These are phyloP conservation scores for Neurospora sp. DNA, from an alignment of 495 filamentous ascomycete species.

Conservation along the genomic window DNA sequence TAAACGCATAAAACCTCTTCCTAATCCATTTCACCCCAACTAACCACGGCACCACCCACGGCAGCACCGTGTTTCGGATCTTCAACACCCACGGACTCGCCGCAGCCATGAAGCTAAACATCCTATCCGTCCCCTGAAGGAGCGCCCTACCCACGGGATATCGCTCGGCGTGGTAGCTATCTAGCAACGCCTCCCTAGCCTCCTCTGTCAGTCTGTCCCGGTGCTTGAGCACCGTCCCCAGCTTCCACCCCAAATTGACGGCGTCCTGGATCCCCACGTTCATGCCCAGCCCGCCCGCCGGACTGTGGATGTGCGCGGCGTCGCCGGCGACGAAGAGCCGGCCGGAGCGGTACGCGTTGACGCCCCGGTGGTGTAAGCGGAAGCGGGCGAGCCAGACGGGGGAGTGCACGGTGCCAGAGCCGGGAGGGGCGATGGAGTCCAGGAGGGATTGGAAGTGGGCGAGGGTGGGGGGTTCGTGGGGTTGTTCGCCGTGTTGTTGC, in stretches of 20 bases:
- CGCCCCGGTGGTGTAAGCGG: conserved; percentile 27
- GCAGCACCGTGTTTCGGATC: conserved; percentile 24
- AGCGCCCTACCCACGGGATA: conserved; percentile 25
- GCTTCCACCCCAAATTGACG: conserved; percentile 50
- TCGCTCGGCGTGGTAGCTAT: conserved; percentile 32
- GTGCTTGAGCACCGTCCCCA: conserved; percentile 24
- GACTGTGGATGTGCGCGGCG: conserved; percentile 49
- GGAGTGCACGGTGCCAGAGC: conserved; percentile 23
- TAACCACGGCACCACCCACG: conserved; percentile 26
- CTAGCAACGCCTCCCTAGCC: conserved; percentile 15
- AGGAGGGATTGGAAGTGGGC: conserved; percentile 22
- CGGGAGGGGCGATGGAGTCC: conserved; percentile 18
- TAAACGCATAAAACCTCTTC: conserved; percentile 20
- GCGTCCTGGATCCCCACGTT: conserved; percentile 53
- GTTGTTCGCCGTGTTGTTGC: neutral
- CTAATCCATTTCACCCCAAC: conserved; percentile 8
- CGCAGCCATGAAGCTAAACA: conserved; percentile 28
- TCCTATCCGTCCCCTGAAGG: conserved; percentile 24
- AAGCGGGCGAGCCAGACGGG: conserved; percentile 33
- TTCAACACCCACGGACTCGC: conserved; percentile 20
- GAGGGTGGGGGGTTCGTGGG: conserved; percentile 20
- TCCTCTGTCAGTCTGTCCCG: conserved; percentile 3
- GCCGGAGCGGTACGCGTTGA: conserved; percentile 23
- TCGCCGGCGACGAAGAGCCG: conserved; percentile 48
- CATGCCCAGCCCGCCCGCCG: conserved; percentile 49